phyloP scores from a whole-genome alignment of 345 rosid genomes.

The Acer negundo region DNA sequence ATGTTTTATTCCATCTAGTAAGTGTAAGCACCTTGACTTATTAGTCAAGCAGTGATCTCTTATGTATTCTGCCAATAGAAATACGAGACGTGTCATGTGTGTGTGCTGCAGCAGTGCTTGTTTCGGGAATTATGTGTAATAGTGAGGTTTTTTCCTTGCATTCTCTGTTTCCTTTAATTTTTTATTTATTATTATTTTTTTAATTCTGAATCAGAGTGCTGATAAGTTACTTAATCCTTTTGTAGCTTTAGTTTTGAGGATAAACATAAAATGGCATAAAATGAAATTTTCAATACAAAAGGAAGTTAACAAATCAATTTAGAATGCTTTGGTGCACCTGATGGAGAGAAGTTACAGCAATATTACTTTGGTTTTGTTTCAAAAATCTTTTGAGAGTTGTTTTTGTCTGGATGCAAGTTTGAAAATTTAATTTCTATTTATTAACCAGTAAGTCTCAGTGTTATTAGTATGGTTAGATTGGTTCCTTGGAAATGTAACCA shows the following conservation, averaged over 20 bases:
- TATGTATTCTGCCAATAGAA: background rate
- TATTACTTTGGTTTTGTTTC: background rate
- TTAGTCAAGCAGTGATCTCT: slow-evolving; percentile 1
- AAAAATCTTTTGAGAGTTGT: no score
- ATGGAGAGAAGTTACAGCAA: no score
- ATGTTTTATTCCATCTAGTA: background rate
- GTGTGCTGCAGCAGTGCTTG: background rate
- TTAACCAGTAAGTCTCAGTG: no score
- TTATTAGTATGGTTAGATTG: no score
- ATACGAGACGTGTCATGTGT: background rate
- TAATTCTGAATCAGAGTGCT: background rate
- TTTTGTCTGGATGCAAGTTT: background rate
- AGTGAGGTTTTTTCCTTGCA: background rate
- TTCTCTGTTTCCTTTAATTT: background rate
- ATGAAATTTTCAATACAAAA: background rate
- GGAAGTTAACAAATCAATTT: background rate
- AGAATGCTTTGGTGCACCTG: background rate
- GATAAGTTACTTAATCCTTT: background rate
- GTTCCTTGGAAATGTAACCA: background rate
- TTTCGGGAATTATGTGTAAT: background rate
- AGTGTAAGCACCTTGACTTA: background rate
- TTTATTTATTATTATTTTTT: background rate
- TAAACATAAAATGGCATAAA: background rate
- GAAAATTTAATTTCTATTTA: background rate
- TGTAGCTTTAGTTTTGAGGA: background rate